These are phyloP conservation scores for Micractinium sp. DNA, from an alignment of 139 green algal genomes.

Conservation along the genomic window DNA sequence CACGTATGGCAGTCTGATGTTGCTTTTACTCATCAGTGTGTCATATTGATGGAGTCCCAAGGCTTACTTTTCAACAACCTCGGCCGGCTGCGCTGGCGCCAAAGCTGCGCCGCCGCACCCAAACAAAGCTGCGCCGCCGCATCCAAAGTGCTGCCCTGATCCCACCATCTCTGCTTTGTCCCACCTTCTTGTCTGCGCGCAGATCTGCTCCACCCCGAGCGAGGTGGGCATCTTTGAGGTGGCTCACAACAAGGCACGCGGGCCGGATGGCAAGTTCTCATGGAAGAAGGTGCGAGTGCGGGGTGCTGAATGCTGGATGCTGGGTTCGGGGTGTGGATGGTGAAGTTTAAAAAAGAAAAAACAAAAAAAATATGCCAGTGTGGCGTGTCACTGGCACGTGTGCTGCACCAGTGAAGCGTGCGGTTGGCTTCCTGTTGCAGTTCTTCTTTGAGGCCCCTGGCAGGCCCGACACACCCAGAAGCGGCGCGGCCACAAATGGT, in stretches of 20 bases:
- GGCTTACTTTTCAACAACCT: too few species aligned
- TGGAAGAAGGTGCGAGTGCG: conserved; percentile 11
- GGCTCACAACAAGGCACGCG: conserved; percentile 12
- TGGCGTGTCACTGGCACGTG: too few species aligned
- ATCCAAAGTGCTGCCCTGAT: neutral
- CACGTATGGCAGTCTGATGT: too few species aligned
- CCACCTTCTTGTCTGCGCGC: neutral
- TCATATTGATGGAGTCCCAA: too few species aligned
- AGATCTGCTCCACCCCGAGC: conserved; percentile 29
- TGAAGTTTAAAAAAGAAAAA: too few species aligned
- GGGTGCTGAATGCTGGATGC: neutral
- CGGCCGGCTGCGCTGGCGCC: too few species aligned
- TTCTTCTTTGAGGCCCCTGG: conserved; percentile 28
- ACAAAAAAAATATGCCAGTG: too few species aligned
- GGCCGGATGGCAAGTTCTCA: conserved; percentile 16
- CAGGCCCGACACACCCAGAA: neutral
- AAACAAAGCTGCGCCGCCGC: neutral
- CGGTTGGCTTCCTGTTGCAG: too few species aligned
- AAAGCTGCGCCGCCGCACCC: too few species aligned
- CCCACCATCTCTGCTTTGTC: neutral
- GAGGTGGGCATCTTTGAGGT: conserved; percentile 36
- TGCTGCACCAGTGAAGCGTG: too few species aligned
- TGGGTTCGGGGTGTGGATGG: neutral
- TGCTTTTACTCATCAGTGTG: too few species aligned
- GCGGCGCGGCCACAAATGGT: neutral